phyloP scores from a whole-genome alignment of 176 grass and related monocot genomes.

The Elaeis guineensis region DNA sequence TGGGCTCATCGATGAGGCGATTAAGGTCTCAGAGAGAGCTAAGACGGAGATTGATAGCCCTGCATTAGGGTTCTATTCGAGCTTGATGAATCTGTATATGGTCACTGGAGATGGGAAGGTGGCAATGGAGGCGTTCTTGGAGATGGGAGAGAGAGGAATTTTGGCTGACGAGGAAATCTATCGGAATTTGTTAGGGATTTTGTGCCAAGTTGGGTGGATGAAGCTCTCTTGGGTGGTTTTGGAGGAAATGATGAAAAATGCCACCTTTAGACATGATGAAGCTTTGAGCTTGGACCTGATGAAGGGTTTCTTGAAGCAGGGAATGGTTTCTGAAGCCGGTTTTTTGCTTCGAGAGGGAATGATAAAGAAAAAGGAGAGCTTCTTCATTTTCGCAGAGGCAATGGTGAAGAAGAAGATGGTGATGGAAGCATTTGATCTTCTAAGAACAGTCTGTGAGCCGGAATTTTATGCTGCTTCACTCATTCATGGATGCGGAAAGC shows the following conservation, averaged over 20 bases:
- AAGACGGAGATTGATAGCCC: not conserved
- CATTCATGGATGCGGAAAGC: not conserved
- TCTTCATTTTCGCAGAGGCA: not conserved
- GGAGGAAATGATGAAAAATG: not conserved
- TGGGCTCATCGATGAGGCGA: not conserved
- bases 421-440: not conserved
- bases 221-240: not conserved
- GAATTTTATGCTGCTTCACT: not conserved
- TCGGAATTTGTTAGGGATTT: not conserved
- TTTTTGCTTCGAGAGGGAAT: not conserved
- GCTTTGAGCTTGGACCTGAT: not conserved
- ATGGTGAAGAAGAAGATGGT: not conserved
- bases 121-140: slow-evolving; percentile 1
- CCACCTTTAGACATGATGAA: not conserved
- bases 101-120: not conserved
- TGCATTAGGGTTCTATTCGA: not conserved
- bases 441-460: not conserved
- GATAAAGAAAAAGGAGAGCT: not conserved
- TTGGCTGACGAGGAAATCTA: not conserved
- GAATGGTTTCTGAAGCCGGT: not conserved
- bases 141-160: not conserved
- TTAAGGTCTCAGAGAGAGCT: not conserved
- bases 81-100: not conserved
- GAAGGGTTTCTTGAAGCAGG: slow-evolving; percentile 1
- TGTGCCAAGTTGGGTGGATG: not conserved